These are phyloP conservation scores for Talaromyces marneffei DNA, from an alignment of 2,329 filamentous ascomycete genomes.

Conservation along the genomic window DNA sequence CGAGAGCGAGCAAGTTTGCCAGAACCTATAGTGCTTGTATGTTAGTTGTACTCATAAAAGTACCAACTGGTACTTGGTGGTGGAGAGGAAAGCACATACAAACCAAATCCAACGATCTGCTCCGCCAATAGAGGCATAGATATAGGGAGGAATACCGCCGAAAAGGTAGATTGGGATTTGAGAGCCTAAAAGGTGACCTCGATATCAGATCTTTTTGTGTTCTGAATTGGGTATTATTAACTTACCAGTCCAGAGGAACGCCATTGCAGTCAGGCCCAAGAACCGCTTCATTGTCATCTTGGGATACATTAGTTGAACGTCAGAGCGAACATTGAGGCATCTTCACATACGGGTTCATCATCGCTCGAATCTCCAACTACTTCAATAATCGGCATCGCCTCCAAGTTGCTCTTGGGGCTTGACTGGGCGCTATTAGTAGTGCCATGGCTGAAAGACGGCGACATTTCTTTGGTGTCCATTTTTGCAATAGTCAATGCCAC, in stretches of 20 bases:
- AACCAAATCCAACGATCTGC: constrained; percentile 59
- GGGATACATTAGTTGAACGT: constrained; percentile 16
- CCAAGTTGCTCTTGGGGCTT: constrained; percentile 6
- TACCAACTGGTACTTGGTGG: not conserved
- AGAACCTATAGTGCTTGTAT: constrained; percentile 31
- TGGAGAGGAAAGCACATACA: constrained; percentile 29
- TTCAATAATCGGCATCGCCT: not conserved
- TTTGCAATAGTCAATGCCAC: not conserved
- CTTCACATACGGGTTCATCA: constrained; percentile 7
- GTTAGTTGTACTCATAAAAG: not conserved
- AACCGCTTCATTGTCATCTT: constrained; percentile 49
- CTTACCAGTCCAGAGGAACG: constrained; percentile 56
- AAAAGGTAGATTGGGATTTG: constrained; percentile 55
- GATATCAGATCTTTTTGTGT: not conserved
- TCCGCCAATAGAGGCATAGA: constrained; percentile 58
- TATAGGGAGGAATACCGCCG: constrained; percentile 48
- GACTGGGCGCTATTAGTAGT: constrained; percentile 1
- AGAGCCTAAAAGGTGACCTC: not conserved
- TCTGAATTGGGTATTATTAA: not conserved
- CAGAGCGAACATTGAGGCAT: not conserved
- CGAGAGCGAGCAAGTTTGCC: constrained; percentile 50
- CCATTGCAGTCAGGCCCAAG: constrained; percentile 54
- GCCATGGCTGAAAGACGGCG: not conserved
- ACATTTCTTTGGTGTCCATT: constrained; percentile 1
- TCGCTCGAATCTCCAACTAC: not conserved